Conservation (phyloP, 2,329 filamentous ascomycete genomes). For the Xylariaceae sp. region DNA sequence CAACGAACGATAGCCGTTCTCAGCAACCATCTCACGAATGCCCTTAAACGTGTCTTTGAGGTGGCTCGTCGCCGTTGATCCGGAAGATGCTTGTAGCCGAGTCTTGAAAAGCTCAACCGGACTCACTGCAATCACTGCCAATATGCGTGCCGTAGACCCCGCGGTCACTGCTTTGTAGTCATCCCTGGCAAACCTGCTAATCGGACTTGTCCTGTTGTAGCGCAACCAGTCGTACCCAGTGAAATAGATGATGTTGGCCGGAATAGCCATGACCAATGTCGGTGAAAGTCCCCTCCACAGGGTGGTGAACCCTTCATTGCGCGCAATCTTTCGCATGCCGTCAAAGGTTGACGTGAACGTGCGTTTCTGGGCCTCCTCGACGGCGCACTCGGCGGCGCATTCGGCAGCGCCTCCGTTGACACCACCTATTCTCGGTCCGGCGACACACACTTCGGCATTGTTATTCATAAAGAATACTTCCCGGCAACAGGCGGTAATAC, state of each 20-base stretch:
- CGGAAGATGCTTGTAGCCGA: constrained; percentile 73
- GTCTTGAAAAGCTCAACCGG: constrained; percentile 95
- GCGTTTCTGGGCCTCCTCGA: constrained; percentile 77
- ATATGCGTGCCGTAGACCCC: constrained; percentile 68
- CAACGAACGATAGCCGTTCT: constrained; percentile 71
- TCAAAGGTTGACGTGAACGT: constrained; percentile 90
- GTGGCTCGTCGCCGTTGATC: constrained; percentile 56
- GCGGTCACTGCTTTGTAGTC: constrained; percentile 74
- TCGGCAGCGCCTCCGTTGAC: constrained; percentile 47
- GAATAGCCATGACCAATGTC: constrained; percentile 88
- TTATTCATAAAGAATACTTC: constrained; percentile 97
- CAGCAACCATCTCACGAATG: constrained; percentile 71
- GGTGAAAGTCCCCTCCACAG: constrained; percentile 93
- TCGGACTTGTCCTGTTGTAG: constrained; percentile 65
- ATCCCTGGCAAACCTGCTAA: constrained; percentile 58
- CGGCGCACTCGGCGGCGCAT: constrained; percentile 74
- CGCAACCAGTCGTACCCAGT: constrained; percentile 96
- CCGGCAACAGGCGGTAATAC: constrained; percentile 89
- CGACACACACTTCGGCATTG: constrained; percentile 73
- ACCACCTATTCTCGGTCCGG: constrained; percentile 52
- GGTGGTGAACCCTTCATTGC: constrained; percentile 80
- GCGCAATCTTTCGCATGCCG: constrained; percentile 86
- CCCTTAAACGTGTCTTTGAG: constrained; percentile 74
- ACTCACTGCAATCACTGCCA: constrained; percentile 77
- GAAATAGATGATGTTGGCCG: constrained; percentile 97